A percentile compares a stretch with the other conserved stretches of the same genome.
These are phyloP conservation scores for Coemansia sp. DNA, from an alignment of 192 early-diverging fungal species.

Conservation along the genomic window DNA sequence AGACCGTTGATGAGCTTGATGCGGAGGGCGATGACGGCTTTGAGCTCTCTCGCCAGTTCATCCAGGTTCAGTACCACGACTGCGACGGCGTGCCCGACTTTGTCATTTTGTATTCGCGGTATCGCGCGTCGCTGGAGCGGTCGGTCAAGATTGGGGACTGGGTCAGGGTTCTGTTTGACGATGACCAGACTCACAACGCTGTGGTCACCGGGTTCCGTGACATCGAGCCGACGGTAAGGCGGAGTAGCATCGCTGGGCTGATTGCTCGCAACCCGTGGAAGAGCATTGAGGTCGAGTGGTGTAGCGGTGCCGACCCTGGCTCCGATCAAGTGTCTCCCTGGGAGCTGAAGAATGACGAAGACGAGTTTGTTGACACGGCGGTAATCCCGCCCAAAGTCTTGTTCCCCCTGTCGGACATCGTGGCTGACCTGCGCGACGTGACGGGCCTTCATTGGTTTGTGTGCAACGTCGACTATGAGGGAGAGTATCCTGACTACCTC, in stretches of 20 bases:
- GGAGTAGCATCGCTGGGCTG: constrained; percentile 47
- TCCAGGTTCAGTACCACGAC: constrained; percentile 68
- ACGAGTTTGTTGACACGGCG: constrained; percentile 7
- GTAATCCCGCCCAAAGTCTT: constrained; percentile 24
- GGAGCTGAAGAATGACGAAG: constrained; percentile 30
- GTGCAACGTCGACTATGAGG: constrained; percentile 58
- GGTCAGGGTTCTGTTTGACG: constrained; percentile 67
- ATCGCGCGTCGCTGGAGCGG: constrained; percentile 57
- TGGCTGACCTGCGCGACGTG: constrained; percentile 39
- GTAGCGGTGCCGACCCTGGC: constrained; percentile 9
- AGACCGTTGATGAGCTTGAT: constrained; percentile 52
- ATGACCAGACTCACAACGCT: constrained; percentile 57
- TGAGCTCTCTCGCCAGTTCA: constrained; percentile 21
- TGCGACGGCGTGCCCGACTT: constrained; percentile 70
- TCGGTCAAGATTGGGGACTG: constrained; percentile 51
- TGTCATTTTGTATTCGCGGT: constrained; percentile 62
- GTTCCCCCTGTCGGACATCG: constrained; percentile 43
- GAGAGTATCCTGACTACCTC: constrained; percentile 63
- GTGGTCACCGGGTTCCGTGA: constrained; percentile 54
- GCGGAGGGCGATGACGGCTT: constrained; percentile 32
- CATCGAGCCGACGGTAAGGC: constrained; percentile 41
- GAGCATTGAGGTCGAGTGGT: constrained; percentile 45
- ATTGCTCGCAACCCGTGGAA: constrained; percentile 55
- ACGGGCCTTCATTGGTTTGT: constrained; percentile 60
- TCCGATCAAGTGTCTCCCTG: constrained; percentile 37